phyloP scores from a whole-genome alignment of 352 stramenopile species.

The Phytophthora europaea region DNA sequence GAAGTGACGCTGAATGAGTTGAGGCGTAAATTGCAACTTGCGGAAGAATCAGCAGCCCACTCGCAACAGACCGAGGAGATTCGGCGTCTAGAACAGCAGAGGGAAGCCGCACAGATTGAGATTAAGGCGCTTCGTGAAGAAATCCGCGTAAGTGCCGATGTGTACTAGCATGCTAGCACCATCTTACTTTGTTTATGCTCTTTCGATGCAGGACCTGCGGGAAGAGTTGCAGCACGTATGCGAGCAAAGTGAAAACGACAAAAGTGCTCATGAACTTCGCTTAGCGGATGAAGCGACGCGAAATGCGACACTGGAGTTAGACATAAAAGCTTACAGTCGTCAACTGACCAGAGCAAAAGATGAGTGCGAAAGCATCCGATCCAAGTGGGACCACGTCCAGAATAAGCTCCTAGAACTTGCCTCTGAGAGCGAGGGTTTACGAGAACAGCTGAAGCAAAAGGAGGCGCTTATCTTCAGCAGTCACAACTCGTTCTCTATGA shows the following conservation, averaged over 20 bases:
- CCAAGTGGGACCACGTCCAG: conserved; percentile 65
- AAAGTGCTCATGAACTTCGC: conserved; percentile 49
- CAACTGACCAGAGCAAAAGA: conserved; percentile 58
- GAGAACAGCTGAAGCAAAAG: conserved; percentile 83
- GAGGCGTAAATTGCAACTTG: conserved; percentile 56
- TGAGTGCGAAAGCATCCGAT: conserved; percentile 57
- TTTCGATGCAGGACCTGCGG: conserved; percentile 49
- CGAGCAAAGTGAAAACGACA: conserved; percentile 49
- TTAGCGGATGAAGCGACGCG: conserved; percentile 60
- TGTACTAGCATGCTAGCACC: not conserved
- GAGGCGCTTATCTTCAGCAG: conserved; percentile 68
- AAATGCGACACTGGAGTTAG: conserved; percentile 61
- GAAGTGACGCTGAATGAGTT: conserved; percentile 67
- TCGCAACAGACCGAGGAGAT: conserved; percentile 51
- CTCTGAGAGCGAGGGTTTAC: conserved; percentile 67
- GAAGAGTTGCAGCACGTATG: conserved; percentile 56
- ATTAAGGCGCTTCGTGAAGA: conserved; percentile 73
- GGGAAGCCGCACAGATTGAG: conserved; percentile 59
- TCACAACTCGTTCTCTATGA: conserved; percentile 63
- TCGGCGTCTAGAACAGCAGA: conserved; percentile 66
- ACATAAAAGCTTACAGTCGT: conserved; percentile 59
- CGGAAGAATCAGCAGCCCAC: conserved; percentile 52
- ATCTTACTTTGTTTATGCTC: not conserved
- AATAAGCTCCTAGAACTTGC: conserved; percentile 63
- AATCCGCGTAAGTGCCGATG: conserved; percentile 51